A percentile compares a stretch with the other conserved stretches of the same genome.
Conservation (phyloP, 768 basidiomycete genomes). For the Phylloporus sp. region DNA sequence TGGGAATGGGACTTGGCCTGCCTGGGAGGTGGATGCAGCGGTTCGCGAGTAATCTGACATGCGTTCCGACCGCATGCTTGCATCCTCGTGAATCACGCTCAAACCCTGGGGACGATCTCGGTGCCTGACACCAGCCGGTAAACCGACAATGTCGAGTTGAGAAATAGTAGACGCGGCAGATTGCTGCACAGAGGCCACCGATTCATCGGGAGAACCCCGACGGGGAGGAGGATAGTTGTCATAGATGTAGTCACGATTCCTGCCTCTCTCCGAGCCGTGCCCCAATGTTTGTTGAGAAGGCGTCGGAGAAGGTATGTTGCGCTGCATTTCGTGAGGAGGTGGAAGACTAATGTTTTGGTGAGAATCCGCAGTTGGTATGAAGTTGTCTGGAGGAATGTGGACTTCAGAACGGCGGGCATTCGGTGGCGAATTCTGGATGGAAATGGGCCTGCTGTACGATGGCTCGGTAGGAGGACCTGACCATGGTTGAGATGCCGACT, state of each 20-base stretch:
- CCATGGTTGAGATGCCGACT: slow-evolving; percentile 17
- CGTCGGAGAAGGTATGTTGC: slow-evolving; percentile 24
- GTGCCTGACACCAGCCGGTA: slow-evolving; percentile 16
- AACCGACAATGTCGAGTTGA: slow-evolving; percentile 29
- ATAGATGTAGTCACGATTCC: slow-evolving; percentile 23
- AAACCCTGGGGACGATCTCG: slow-evolving; percentile 23
- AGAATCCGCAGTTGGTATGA: slow-evolving; percentile 40
- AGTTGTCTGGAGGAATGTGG: slow-evolving; percentile 43
- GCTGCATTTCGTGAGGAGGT: slow-evolving; percentile 45
- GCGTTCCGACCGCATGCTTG: slow-evolving; percentile 25
- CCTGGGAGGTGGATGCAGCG: slow-evolving; percentile 16
- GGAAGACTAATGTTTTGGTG: slow-evolving; percentile 42
- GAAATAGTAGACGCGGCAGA: slow-evolving; percentile 29
- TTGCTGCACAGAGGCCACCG: slow-evolving; percentile 26
- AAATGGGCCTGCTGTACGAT: slow-evolving; percentile 12
- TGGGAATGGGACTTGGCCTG: slow-evolving; percentile 9
- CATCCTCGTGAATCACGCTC: slow-evolving; percentile 32
- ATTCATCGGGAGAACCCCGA: slow-evolving; percentile 27
- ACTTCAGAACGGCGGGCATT: slow-evolving; percentile 16
- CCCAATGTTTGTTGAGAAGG: slow-evolving; percentile 24
- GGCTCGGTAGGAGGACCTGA: slow-evolving; percentile 7
- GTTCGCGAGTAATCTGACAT: slow-evolving; percentile 22
- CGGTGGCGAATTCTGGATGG: slow-evolving; percentile 19
- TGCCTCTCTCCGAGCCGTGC: slow-evolving; percentile 16
- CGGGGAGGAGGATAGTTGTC: slow-evolving; percentile 16